phyloP scores from a whole-genome alignment of 2,329 filamentous ascomycete genomes.

The Diaporthe sp. region DNA sequence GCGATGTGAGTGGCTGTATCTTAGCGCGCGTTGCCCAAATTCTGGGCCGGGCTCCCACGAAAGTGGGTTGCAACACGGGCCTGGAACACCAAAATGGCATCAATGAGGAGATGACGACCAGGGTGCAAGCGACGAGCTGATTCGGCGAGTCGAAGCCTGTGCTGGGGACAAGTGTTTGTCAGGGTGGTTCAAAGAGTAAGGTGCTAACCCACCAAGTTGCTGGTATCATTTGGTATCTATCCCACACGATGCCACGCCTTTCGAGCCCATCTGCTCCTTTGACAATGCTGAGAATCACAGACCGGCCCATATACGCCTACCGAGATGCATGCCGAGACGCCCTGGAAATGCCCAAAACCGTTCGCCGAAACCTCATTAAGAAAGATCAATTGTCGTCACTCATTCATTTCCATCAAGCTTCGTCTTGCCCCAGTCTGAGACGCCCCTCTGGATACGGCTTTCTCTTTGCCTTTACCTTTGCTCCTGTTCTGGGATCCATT shows the following conservation, averaged over 20 bases:
- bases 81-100: constrained; percentile 16
- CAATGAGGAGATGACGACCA: constrained; percentile 22
- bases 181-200: not conserved
- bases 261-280: constrained; percentile 7
- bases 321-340: constrained; percentile 38
- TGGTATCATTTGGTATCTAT: constrained; percentile 36
- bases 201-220: constrained; percentile 13
- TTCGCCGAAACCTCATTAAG: constrained; percentile 6
- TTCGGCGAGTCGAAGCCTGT: constrained; percentile 5
- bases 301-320: constrained; percentile 26
- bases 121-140: constrained; percentile 1
- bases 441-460: constrained; percentile 54
- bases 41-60: constrained; percentile 14
- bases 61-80: not conserved
- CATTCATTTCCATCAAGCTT: constrained; percentile 69
- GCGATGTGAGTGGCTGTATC: constrained; percentile 23
- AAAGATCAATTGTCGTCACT: constrained; percentile 64
- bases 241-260: constrained; percentile 7
- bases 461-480: constrained; percentile 62
- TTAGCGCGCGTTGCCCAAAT: constrained; percentile 11
- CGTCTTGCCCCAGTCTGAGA: constrained; percentile 54
- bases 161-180: not conserved
- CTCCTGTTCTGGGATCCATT: constrained; percentile 47
- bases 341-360: constrained; percentile 34
- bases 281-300: constrained; percentile 5